Evolutionary conservation across 1,284 basidiomycete species (phyloP).

Genomic region (Pascua sp.): DNA sequence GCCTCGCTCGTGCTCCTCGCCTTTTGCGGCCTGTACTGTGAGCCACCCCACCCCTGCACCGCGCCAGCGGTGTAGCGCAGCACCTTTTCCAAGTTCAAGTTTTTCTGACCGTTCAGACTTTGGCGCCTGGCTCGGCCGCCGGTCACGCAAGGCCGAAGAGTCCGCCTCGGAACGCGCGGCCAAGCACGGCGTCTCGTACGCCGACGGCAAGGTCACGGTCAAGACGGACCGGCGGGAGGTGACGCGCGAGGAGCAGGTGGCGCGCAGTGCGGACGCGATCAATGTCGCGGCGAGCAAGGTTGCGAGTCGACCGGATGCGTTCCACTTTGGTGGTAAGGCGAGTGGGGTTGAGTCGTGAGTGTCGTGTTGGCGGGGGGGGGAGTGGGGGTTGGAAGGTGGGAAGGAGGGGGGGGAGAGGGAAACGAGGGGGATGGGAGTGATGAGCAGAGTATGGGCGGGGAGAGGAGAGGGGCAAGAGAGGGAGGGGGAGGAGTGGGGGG

Average conservation of each 20-base stretch:
- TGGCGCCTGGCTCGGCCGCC: too few species aligned
- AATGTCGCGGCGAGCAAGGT: neutral
- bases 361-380: too few species aligned
- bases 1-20: too few species aligned
- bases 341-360: constrained; percentile 12
- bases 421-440: neutral
- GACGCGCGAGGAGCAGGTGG: constrained; percentile 33
- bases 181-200: constrained; percentile 23
- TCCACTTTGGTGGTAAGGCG: neutral
- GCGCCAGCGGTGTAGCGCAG: too few species aligned
- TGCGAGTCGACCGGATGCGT: neutral
- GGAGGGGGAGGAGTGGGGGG: too few species aligned
- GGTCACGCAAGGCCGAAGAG: constrained; percentile 10
- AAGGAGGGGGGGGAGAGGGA: neutral
- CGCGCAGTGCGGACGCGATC: neutral
- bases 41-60: too few species aligned
- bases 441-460: too few species aligned
- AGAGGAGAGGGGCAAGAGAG: too few species aligned
- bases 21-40: too few species aligned
- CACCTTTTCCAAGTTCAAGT: too few species aligned
- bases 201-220: constrained; percentile 24
- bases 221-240: constrained; percentile 31
- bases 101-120: too few species aligned
- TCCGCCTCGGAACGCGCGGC: constrained; percentile 15
- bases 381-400: neutral